Conservation (phyloP, 805 yeast species). For the Cyberlindnera xylosilytica region DNA sequence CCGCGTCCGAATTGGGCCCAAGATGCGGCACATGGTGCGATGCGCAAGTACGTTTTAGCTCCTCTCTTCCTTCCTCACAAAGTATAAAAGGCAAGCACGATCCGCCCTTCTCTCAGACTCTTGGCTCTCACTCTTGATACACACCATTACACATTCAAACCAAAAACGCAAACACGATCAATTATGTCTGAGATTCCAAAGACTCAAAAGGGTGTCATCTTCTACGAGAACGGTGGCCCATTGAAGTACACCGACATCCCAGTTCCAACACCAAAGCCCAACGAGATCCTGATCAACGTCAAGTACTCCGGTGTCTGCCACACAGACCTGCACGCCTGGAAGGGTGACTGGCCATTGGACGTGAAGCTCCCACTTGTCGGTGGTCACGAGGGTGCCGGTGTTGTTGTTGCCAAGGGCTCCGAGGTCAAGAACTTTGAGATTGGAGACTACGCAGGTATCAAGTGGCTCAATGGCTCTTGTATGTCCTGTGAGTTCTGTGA, state of each 20-base stretch:
- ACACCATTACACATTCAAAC: too few species aligned
- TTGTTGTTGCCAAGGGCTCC: conserved; percentile 60
- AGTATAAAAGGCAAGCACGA: too few species aligned
- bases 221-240: conserved; percentile 47
- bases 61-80: too few species aligned
- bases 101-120: too few species aligned
- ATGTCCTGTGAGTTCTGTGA: conserved; percentile 63
- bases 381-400: conserved; percentile 76
- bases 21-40: too few species aligned
- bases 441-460: conserved; percentile 66
- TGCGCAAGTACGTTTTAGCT: too few species aligned
- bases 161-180: neutral
- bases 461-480: conserved; percentile 70
- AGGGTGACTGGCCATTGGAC: conserved; percentile 56
- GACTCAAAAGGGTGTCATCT: conserved; percentile 49
- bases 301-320: conserved; percentile 66
- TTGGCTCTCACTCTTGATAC: too few species aligned
- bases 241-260: conserved; percentile 48
- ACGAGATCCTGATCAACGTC: conserved; percentile 53
- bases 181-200: conserved; percentile 31
- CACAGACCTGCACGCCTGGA: conserved; percentile 63
- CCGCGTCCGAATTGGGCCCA: too few species aligned
- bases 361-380: conserved; percentile 63
- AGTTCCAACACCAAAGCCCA: conserved; percentile 54
- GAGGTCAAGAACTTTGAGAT: conserved; percentile 57